Base-by-base conservation (phyloP, 2,329 filamentous ascomycete species). In the Pyricularia pennisetigena region DNA sequence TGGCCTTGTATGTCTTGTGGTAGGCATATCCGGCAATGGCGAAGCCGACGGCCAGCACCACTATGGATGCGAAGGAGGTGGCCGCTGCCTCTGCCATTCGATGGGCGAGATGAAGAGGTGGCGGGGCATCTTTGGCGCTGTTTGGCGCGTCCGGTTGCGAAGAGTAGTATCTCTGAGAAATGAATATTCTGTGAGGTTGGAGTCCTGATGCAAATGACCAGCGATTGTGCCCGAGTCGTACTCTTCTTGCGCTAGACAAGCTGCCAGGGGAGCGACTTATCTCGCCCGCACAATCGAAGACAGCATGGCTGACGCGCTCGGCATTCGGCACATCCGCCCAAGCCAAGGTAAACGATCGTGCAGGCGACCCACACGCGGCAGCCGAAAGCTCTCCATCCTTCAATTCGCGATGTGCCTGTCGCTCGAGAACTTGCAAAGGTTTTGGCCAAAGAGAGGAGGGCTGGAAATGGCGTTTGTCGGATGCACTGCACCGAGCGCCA, bases 1-100 rank as follows among this genome's bases (percentile, higher is more conserved):
- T 80, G 78, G 89, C 85, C 80, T 99, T 99, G 85, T 99, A 98
- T 76, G 86, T 87, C 73, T 85, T 88, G 77, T 95, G 91, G 76
- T 95, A 96, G 65, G 84, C 83, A 77, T 92, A 94, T 28, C 90
- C 92, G 7, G 91, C 90, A 28, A 85, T 73, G 63, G 81, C 83
- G 73, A 89, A 89, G 32, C 85, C 87, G 23, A 84, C 80, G 72
- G 88, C 91, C 35, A 94, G 80, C 20, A 94, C 86, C 12, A 89
- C 72, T 68, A 94, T 90, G 26, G 90, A 92, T 29, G 91, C 90
- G 69, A 92, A 84, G 0, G 91, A 93, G 0, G 91, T 93, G 9
- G 88, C 88, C 2, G 90, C 91, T 6, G 89, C 82, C 76, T 94
- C 91, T 68, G 88, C 78, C 87, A 93, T 91, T 75, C 90, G 92